phyloP scores from a whole-genome alignment of 2,329 filamentous ascomycete genomes.

The Talaromyces sp. region DNA sequence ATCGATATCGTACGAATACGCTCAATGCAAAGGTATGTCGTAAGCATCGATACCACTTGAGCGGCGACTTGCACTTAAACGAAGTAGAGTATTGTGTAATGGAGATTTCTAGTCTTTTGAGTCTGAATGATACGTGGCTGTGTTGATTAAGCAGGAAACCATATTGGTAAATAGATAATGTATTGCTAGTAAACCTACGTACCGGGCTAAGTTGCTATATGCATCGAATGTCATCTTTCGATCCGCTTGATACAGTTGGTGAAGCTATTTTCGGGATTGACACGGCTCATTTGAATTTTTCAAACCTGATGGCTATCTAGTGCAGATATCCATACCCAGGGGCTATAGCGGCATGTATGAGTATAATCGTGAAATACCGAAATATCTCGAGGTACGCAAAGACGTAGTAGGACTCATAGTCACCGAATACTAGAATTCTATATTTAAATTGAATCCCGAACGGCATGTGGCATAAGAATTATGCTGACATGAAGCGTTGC shows the following conservation, averaged over 20 bases:
- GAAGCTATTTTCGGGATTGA: neutral
- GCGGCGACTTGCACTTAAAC: neutral
- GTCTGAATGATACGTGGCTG: neutral
- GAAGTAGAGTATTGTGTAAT: neutral
- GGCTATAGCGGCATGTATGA: neutral
- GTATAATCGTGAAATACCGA: neutral
- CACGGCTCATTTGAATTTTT: neutral
- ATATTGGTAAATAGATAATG: neutral
- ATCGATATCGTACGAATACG: neutral
- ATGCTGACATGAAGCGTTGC: slow-evolving; percentile 5
- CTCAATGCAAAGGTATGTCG: neutral
- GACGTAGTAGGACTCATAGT: neutral
- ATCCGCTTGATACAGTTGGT: neutral
- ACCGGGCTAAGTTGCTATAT: neutral
- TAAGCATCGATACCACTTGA: neutral
- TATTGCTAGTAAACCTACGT: neutral
- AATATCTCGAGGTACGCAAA: neutral
- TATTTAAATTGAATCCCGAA: neutral
- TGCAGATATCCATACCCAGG: neutral
- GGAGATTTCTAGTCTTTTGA: neutral
- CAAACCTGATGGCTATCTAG: too few species aligned
- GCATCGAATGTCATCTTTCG: too few species aligned
- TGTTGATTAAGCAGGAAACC: neutral
- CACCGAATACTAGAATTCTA: neutral
- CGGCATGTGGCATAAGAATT: neutral